Base-by-base conservation (phyloP, 148 eudicot genomes). In the Dianthus caryophyllus region DNA sequence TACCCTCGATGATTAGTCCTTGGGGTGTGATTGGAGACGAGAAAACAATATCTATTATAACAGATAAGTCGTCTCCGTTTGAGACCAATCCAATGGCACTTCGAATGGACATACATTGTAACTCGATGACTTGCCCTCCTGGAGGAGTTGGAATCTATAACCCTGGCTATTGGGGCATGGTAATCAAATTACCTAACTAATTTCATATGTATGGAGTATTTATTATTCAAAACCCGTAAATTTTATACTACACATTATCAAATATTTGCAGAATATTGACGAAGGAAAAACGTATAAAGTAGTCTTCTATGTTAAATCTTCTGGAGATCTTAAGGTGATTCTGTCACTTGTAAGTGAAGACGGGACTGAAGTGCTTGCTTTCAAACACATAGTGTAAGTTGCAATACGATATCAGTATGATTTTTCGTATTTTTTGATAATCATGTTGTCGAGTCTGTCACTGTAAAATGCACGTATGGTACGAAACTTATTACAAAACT, bases 101-200 rank as follows among this genome's bases (percentile, higher is more conserved):
- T 25, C 69, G 77, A 2, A 77, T 76, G 78, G 79, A 80, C 15
- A 24, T 77, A 27, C 81, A 41, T 64, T 80, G 84, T 68, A 48
- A 66, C 36, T 22, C 25, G 39, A 58, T 53, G 9, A 64, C 64
- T 52, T 80, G 81, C 25, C 84, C 81, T 4, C 38, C 68, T 0
- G 74, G 81, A 9, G 84, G 84, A 49, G 84, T 80, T 30, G 84
- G 84, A 63, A n/a, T 80, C 53, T 80, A 66, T 39, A 77, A 80
- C 43, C 83, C 83, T 31, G 83, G 83, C 16, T 76, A 61, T 38
- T 76, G 80, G 80, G 83, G 83, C 77, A 80, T 80, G 84, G 84
- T 54, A 54, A 54, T 54, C 10, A 50, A 24, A 54, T 54, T n/a
- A 50, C 18, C 20, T 16, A 50, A 4, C 54, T n/a, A 18, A n/a